Evolutionary conservation across 140 eudicot genomes (phyloP).

Genomic region (Oenanthe javanica): DNA sequence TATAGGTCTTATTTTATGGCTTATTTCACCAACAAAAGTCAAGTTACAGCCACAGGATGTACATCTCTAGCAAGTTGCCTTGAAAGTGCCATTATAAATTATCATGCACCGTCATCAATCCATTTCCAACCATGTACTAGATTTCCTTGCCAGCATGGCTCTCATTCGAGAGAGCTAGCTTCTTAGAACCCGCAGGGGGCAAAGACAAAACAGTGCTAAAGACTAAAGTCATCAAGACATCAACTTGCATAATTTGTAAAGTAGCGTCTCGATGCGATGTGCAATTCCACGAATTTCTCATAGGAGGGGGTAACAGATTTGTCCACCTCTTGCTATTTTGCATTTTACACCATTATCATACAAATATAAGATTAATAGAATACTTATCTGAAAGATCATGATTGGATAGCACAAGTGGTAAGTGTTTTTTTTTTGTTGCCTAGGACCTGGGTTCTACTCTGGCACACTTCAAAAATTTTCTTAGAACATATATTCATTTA

Average conservation of each 20-base stretch:
- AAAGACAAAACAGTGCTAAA: neutral
- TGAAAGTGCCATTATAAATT: neutral
- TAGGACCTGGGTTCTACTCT: too few species aligned
- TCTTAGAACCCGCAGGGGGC: slow-evolving; percentile 1
- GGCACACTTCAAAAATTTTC: too few species aligned
- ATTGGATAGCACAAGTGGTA: too few species aligned
- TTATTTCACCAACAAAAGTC: neutral
- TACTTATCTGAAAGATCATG: too few species aligned
- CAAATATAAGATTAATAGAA: neutral
- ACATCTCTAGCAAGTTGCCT: neutral
- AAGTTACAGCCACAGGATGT: slow-evolving; percentile 4
- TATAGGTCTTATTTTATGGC: neutral
- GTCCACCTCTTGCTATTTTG: neutral
- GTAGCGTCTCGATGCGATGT: neutral
- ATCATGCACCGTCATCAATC: slow-evolving; percentile 10
- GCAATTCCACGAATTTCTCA: neutral
- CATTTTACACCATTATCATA: neutral
- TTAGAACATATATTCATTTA: too few species aligned
- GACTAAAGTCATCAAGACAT: neutral
- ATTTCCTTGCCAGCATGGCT: slow-evolving; percentile 1
- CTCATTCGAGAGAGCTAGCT: neutral
- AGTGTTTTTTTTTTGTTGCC: too few species aligned
- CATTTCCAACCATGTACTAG: slow-evolving; percentile 2
- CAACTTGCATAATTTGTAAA: neutral
- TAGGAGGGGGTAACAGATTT: neutral